Evolutionary conservation across 164 flowering plant genomes (phyloP), one percentile per base, ranked within the genome.

Genomic region (Echeveria elegans): DNA sequence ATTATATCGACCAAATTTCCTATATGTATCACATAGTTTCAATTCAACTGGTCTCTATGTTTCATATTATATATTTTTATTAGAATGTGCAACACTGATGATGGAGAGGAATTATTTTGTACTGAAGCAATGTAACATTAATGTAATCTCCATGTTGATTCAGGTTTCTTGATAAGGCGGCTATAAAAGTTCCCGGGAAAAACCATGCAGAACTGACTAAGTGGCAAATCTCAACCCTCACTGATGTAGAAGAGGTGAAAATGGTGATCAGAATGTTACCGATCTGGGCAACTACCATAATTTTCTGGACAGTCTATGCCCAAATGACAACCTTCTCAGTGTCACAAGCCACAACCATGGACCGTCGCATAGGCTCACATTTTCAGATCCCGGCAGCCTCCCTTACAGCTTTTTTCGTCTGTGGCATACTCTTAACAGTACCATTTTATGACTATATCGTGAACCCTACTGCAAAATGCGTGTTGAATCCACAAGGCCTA

Each of bases 261-360:
- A 2, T 77, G 72, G 84, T 87, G 32, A 40, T 85, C 0, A 62
- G 84, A 67, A 83, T 87, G 89, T 45, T 88, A 18, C 97, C 97
- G 11, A 86, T 85, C 11, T 90, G 97, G 97, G 92, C 95, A 8
- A 88, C 97, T 7, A 85, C 90, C 9, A 86, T 88, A 24, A 81
- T 88, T 65, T 90, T 90, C 64, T 90, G 97, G 97, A 90, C 97
- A 0, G 78, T 86, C 31, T 83, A 90, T 34, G 97, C 95, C 16
- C 97, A 90, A 69, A 84, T 88, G 92, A 83, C 84, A 34, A 90
- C 97, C 16, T 88, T 90, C 74, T 90, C 95, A 0, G 97, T 90
- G 4, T 76, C 90, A 9, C 97, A 90, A 72, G 92, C 97, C 12
- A 79, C 86, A 74, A 86, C 97, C 70, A 81, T 90, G 92, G 73